A percentile compares a stretch with the other conserved stretches of the same genome.
phyloP scores from a whole-genome alignment of 2,329 filamentous ascomycete genomes.

The Dendrostoma leiphaemia region DNA sequence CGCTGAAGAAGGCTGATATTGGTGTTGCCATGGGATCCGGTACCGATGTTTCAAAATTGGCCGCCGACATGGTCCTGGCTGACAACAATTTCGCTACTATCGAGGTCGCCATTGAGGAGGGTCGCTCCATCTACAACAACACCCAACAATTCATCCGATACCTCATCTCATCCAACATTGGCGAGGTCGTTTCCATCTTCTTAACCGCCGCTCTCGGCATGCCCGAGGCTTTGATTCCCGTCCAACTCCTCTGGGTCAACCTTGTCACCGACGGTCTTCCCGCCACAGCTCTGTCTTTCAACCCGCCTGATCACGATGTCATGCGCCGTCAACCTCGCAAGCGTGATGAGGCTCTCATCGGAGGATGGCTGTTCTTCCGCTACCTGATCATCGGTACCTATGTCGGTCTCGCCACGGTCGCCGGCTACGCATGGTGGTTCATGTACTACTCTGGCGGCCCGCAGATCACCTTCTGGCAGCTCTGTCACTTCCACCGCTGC shows the following conservation, averaged over 20 bases:
- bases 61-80: conserved; percentile 96
- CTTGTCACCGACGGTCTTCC: conserved; percentile 96
- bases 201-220: conserved; percentile 93
- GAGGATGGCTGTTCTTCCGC: conserved; percentile 95
- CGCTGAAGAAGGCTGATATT: conserved; percentile 97
- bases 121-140: conserved; percentile 98
- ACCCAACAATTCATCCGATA: conserved; percentile 99
- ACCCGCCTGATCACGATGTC: conserved; percentile 96
- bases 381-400: conserved; percentile 97
- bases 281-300: conserved; percentile 94
- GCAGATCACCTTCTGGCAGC: conserved; percentile 85
- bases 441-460: conserved; percentile 91
- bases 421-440: conserved; percentile 99
- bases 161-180: conserved; percentile 98
- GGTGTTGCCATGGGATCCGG: conserved; percentile 98
- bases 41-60: conserved; percentile 94
- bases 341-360: conserved; percentile 88
- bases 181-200: conserved; percentile 98
- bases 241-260: conserved; percentile 98
- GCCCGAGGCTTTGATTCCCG: conserved; percentile 95
- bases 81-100: conserved; percentile 99
- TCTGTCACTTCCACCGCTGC: conserved; percentile 93
- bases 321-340: conserved; percentile 92
- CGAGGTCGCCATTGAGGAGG: conserved; percentile 92
- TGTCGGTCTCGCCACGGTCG: conserved; percentile 90